These are phyloP conservation scores for Debaryomyces castellii DNA, from an alignment of 805 yeast species.

Conservation along the genomic window DNA sequence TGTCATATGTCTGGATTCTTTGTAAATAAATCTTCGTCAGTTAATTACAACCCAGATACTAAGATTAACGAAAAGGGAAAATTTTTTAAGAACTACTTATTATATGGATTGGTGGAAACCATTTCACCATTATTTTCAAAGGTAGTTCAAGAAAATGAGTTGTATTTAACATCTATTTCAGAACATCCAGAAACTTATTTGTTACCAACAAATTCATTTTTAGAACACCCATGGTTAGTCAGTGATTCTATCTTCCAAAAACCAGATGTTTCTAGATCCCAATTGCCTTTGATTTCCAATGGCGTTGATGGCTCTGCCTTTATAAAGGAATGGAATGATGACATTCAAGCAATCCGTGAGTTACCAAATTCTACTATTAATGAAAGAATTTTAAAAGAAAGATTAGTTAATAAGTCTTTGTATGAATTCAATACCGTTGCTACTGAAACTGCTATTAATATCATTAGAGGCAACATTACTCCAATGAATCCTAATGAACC, in stretches of 20 bases:
- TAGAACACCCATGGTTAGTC: slow-evolving; percentile 81
- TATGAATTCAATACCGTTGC: slow-evolving; percentile 78
- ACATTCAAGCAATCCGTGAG: slow-evolving; percentile 79
- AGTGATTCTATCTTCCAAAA: slow-evolving; percentile 16
- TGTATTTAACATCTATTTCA: slow-evolving; percentile 35
- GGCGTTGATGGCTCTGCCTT: slow-evolving; percentile 61
- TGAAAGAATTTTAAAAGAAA: slow-evolving; percentile 75
- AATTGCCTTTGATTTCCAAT: slow-evolving; percentile 49
- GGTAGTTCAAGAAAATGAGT: slow-evolving; percentile 53
- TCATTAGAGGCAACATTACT: slow-evolving; percentile 68
- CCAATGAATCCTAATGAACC: slow-evolving; percentile 83
- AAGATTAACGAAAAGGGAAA: slow-evolving; percentile 39
- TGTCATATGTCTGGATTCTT: slow-evolving; percentile 78
- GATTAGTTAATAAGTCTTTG: slow-evolving; percentile 64
- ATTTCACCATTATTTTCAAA: slow-evolving; percentile 63
- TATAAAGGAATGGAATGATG: slow-evolving; percentile 85
- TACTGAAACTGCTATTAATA: slow-evolving; percentile 73
- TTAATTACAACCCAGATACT: slow-evolving; percentile 67
- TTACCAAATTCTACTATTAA: slow-evolving; percentile 57
- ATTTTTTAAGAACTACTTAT: slow-evolving; percentile 43
- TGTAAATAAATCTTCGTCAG: slow-evolving; percentile 66
- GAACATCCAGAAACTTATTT: slow-evolving; percentile 55
- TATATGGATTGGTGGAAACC: slow-evolving; percentile 59
- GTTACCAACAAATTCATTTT: slow-evolving; percentile 58
- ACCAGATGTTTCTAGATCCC: slow-evolving; percentile 64